Evolutionary conservation across 805 yeast genomes (phyloP), one percentile per base, ranked within the genome.

Genomic region (Ogataea allantospora): DNA sequence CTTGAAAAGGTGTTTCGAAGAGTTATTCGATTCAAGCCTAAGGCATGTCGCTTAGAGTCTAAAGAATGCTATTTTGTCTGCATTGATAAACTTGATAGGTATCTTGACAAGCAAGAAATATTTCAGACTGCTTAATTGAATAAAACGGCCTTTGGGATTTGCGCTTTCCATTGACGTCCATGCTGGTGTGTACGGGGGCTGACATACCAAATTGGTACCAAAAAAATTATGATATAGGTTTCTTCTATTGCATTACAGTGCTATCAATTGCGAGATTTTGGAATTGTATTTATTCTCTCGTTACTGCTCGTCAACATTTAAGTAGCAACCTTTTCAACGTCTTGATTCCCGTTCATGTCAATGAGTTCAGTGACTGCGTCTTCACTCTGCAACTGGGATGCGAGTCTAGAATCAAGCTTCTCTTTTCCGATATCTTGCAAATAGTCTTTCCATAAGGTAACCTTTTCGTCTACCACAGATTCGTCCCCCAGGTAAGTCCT

Each of bases 21-120:
- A 33, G 96, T 88, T 0, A 59, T 64, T 34, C 67, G 86, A 38
- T 78, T 73, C 51, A 93, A 93, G 57, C 99, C 99, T 0, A 68
- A 66, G 7, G 88, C 97, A 0, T 80, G 89, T 19, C 68, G 97
- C 35, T 62, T 67, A 12, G 95, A 83, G 51, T 87, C 95, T 45
- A 76, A 79, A 42, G 99, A 93, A 59, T 73, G 80, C 54, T 93
- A 88, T 58, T 79, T 91, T 47, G 74, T 93, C 3, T 87, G 86
- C 7, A 51, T 74, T n/a, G 66, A 68, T 11, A 58, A 58, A 30
- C 76, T 77, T 51, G 69, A 60, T 37, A 55, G 57, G 16, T 43
- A 54, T 13, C 35, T 59, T 7, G 75, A 73, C 47, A 75, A 76
- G 47, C 14, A 66, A 14, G 56, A 58, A 8, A 77, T 77, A 0